Percentiles rank a stretch among this genome's conserved stretches.
Evolutionary conservation across 2,329 filamentous ascomycete species (phyloP).

Genomic region (Ascochyta pisi): DNA sequence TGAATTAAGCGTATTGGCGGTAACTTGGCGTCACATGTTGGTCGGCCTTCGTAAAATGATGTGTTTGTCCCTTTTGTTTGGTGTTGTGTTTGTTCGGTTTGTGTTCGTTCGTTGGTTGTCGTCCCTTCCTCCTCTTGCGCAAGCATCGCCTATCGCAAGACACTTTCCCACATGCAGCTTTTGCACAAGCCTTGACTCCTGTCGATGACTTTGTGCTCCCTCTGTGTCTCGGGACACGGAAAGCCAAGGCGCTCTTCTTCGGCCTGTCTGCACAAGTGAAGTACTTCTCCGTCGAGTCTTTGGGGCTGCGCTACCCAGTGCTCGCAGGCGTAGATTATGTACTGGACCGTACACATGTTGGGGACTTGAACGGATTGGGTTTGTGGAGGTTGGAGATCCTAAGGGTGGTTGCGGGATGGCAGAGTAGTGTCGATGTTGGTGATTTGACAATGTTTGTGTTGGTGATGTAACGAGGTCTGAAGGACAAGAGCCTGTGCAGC

Average conservation of each 20-base stretch:
- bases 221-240: constrained; percentile 35
- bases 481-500: background rate
- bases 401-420: too few species aligned
- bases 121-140: background rate
- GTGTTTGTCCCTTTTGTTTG: background rate
- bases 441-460: background rate
- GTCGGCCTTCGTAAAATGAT: background rate
- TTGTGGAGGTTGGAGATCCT: background rate
- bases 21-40: background rate
- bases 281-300: constrained; percentile 34
- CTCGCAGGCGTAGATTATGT: constrained; percentile 41
- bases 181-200: constrained; percentile 44
- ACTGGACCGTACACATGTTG: constrained; percentile 43
- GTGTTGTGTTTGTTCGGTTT: constrained; percentile 1
- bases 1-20: background rate
- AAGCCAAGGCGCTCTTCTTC: constrained; percentile 36
- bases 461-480: background rate
- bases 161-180: constrained; percentile 38
- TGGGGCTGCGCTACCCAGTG: constrained; percentile 43
- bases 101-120: background rate
- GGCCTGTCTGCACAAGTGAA: constrained; percentile 39
- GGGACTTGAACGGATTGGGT: background rate
- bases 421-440: background rate
- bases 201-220: constrained; percentile 40
- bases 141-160: constrained; percentile 8